Evolutionary conservation across 495 filamentous ascomycete species (phyloP), one percentile per base, ranked within the genome.

Genomic region (Xanthoparmelia taractica): DNA sequence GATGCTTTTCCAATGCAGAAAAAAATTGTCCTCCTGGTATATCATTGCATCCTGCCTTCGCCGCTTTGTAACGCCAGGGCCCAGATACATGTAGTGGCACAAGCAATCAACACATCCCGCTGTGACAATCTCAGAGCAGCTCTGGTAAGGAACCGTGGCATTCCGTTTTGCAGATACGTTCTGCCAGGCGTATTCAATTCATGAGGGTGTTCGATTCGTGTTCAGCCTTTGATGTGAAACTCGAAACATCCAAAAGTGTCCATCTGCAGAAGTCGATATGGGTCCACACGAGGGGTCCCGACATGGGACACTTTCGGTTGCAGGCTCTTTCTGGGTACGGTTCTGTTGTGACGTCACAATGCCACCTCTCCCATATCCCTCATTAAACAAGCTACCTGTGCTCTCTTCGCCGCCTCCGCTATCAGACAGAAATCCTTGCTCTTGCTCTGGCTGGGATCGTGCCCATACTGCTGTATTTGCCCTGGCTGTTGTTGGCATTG

Each of bases 351-450:
- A 33, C 41, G 12, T 65, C 36, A 72, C 38, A 72, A 36, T 48
- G 50, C 59, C 58, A 87, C 75, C 54, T 84, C 80, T 64, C 88
- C 89, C 69, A 97, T 75, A 74, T 97, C 93, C 61, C 93, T 79
- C 82, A 91, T 87, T 64, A 97, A 72, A 63, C 90, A 83, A 10
- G 88, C 88, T 80, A 96, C 87, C 76, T 96, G 90, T 11, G 93
- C 93, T 50, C 93, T 82, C 72, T 96, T 96, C 58, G 91, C 93
- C 4, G 93, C 93, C 75, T 97, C 93, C n/a, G 92, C 92, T 18
- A 97, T 84, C 29, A 97, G 80, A 58, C 81, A 92, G 72, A 90
- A 90, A 73, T 96, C 88, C 60, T 58, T 36, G 54, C 55, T 47
- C 56, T 45, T 41, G 38, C 40, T 13, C 18, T 40, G 57, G 33